phyloP scores from a whole-genome alignment of 129 eudicot species.

The Solidago caesia region DNA sequence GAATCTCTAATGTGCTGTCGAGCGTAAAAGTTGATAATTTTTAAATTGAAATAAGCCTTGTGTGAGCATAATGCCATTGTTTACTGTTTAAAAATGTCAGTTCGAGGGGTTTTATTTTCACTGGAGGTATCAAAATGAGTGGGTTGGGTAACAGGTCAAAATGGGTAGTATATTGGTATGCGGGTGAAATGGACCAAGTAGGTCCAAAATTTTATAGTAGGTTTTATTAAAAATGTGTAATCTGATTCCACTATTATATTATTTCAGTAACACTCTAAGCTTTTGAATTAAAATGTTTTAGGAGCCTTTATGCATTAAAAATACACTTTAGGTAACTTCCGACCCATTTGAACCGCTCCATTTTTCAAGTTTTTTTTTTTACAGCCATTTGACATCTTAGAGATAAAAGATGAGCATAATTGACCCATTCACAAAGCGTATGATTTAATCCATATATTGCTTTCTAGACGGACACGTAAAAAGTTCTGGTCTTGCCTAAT shows the following conservation, averaged over 20 bases:
- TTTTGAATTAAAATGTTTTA: background rate
- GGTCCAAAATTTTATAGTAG: background rate
- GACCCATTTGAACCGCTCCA: background rate
- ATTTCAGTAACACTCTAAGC: background rate
- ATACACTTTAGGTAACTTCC: background rate
- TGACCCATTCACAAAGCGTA: background rate
- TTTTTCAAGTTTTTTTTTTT: background rate
- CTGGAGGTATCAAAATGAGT: background rate
- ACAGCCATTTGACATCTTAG: background rate
- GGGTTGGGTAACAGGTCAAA: background rate
- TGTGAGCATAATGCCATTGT: background rate
- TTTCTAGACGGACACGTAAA: conserved; percentile 7
- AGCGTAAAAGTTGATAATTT: background rate
- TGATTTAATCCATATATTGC: too few relatives aligned
- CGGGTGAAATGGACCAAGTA: background rate
- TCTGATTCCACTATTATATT: background rate
- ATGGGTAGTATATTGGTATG: background rate
- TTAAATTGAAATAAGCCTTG: background rate
- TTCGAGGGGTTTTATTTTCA: background rate
- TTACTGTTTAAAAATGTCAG: background rate
- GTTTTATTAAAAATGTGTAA: background rate
- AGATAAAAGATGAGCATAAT: background rate
- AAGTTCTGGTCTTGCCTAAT: conserved; percentile 24
- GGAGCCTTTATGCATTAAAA: background rate
- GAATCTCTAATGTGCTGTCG: background rate